Evolutionary conservation across 2,329 filamentous ascomycete genomes (phyloP).

Genomic region (Chrysoporthe austroafricana): DNA sequence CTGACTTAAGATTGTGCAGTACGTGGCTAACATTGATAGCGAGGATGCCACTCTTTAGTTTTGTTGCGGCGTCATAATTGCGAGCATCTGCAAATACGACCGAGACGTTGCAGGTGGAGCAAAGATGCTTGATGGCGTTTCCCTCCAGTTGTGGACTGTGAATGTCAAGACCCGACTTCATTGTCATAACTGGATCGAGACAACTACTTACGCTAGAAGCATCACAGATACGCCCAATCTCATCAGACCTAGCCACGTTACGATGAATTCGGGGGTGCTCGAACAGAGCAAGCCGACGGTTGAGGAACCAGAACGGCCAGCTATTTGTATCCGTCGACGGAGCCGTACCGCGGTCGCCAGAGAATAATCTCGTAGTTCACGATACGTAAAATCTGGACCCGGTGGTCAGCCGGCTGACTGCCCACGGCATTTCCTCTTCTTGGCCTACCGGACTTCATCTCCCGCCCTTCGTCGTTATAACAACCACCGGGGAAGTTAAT

Average conservation of each 20-base stretch:
- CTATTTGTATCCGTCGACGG: conserved; percentile 24
- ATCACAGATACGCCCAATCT: conserved; percentile 58
- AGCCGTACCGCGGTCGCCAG: conserved; percentile 29
- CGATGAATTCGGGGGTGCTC: conserved; percentile 60
- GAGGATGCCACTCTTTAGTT: conserved; percentile 12
- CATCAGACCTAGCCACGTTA: conserved; percentile 64
- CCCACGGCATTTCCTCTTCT: neutral
- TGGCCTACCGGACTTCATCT: conserved; percentile 26
- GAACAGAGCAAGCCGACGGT: conserved; percentile 56
- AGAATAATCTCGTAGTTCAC: conserved; percentile 37
- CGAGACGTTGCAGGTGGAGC: conserved; percentile 46
- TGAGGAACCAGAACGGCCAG: conserved; percentile 20
- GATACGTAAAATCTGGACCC: conserved; percentile 35
- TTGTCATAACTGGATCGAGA: neutral
- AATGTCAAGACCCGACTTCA: conserved; percentile 9
- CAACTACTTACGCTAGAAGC: conserved; percentile 53
- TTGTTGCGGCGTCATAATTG: conserved; percentile 24
- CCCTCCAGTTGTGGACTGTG: conserved; percentile 49
- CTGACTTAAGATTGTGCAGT: conserved; percentile 25
- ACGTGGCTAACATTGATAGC: conserved; percentile 30
- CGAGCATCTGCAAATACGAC: conserved; percentile 51
- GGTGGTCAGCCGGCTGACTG: neutral
- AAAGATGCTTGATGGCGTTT: conserved; percentile 56
- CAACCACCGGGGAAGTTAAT: conserved; percentile 30
- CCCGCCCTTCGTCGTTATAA: conserved; percentile 19